Evolutionary conservation across 257 asterid species (phyloP).

Genomic region (Coffea canephora): DNA sequence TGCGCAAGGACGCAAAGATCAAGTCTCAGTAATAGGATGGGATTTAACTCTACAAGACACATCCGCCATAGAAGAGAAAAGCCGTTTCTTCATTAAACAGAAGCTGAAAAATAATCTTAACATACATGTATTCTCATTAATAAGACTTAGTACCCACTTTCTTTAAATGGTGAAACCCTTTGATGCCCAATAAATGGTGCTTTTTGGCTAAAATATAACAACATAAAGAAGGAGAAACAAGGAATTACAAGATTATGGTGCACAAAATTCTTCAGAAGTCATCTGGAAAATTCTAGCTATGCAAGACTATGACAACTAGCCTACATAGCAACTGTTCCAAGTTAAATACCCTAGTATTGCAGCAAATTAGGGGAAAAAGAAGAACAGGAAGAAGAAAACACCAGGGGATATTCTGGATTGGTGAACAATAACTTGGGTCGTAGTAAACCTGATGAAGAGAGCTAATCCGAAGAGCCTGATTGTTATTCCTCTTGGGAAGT

Average conservation of each 20-base stretch:
- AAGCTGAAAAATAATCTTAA: background rate
- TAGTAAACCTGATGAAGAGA: conserved; percentile 83
- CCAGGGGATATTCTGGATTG: background rate
- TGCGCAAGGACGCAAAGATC: too few relatives aligned
- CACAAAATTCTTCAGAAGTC: background rate
- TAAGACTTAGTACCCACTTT: background rate
- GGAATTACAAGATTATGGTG: background rate
- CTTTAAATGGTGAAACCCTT: background rate
- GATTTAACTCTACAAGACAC: background rate
- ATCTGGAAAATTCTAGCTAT: background rate
- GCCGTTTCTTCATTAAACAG: background rate
- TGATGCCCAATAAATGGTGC: background rate
- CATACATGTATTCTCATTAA: too few relatives aligned
- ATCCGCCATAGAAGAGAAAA: background rate
- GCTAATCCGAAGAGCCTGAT: conserved; percentile 83
- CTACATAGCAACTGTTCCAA: background rate
- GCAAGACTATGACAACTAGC: background rate
- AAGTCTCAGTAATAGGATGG: too few relatives aligned
- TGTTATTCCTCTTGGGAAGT: conserved; percentile 66
- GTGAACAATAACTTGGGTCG: background rate
- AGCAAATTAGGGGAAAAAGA: background rate
- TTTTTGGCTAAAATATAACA: background rate
- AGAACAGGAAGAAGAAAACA: background rate
- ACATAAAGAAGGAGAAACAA: background rate
- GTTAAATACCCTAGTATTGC: background rate